Conservation (phyloP, 345 rosid species). For the Moricandia arvensis region DNA sequence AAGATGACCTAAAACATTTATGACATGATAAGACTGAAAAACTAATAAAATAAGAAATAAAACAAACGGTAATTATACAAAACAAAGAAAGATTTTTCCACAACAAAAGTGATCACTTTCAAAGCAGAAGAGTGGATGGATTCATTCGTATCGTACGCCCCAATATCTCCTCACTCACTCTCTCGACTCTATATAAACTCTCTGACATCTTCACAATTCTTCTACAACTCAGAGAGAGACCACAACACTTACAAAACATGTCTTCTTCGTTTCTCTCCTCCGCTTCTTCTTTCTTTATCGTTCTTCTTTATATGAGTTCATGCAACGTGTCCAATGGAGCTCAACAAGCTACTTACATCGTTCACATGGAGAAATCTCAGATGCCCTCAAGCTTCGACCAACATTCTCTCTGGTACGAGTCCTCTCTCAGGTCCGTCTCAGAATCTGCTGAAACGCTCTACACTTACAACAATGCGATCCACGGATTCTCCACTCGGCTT, state of each 20-base stretch:
- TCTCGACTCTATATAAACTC: no score
- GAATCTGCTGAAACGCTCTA: conserved; percentile 53
- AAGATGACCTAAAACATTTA: neutral
- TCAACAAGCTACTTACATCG: conserved; percentile 60
- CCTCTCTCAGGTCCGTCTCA: conserved; percentile 62
- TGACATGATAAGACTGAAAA: no score
- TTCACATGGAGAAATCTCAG: conserved; percentile 71
- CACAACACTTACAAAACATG: neutral
- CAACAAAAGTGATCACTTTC: neutral
- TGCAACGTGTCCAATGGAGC: conserved; percentile 35
- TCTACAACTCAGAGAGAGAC: no score
- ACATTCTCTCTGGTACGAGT: conserved; percentile 77
- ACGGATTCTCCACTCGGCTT: conserved; percentile 55
- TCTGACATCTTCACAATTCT: no score
- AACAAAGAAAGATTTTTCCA: neutral
- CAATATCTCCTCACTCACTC: neutral
- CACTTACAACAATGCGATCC: conserved; percentile 53
- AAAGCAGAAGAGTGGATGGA: conserved; percentile 24
- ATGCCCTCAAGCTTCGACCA: conserved; percentile 63
- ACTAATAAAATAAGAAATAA: neutral
- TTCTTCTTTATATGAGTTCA: conserved; percentile 40
- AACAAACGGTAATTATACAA: neutral
- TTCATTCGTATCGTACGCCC: no score
- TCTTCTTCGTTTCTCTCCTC: conserved; percentile 8
- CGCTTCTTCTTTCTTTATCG: neutral